phyloP scores from a whole-genome alignment of 2,329 filamentous ascomycete species.

The Penicillium sp. region DNA sequence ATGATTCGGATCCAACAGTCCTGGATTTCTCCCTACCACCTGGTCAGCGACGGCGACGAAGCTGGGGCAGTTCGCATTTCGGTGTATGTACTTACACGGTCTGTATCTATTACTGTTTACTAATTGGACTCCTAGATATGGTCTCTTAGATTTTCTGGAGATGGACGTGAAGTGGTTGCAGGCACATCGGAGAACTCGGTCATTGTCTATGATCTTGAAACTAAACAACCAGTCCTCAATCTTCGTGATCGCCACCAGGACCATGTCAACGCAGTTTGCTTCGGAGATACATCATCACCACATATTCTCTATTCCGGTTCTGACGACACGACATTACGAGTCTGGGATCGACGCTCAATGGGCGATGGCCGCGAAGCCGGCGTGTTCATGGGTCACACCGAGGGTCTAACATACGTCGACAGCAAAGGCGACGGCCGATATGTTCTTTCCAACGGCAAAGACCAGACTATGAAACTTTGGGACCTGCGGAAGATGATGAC shows the following conservation, averaged over 20 bases:
- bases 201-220: conserved; percentile 90
- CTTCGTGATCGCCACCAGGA: conserved; percentile 74
- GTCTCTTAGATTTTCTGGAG: conserved; percentile 89
- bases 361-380: conserved; percentile 62
- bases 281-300: conserved; percentile 82
- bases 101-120: background rate
- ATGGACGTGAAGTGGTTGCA: conserved; percentile 86
- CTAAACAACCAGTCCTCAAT: conserved; percentile 69
- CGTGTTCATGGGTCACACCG: conserved; percentile 65
- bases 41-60: conserved; percentile 37
- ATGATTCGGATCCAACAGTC: conserved; percentile 74
- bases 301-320: conserved; percentile 96
- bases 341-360: conserved; percentile 85
- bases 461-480: conserved; percentile 97
- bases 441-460: conserved; percentile 90
- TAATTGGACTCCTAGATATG: conserved; percentile 60
- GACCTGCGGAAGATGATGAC: conserved; percentile 87
- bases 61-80: conserved; percentile 40
- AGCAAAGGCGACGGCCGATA: conserved; percentile 89
- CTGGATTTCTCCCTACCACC: conserved; percentile 68
- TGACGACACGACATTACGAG: conserved; percentile 89
- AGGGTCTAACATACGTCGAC: conserved; percentile 66
- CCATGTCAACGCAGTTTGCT: conserved; percentile 96
- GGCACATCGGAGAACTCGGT: conserved; percentile 79
- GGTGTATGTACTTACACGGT: conserved; percentile 38